Conservation (phyloP, 805 yeast species). For the Vanderwaltozyma polyspora region DNA sequence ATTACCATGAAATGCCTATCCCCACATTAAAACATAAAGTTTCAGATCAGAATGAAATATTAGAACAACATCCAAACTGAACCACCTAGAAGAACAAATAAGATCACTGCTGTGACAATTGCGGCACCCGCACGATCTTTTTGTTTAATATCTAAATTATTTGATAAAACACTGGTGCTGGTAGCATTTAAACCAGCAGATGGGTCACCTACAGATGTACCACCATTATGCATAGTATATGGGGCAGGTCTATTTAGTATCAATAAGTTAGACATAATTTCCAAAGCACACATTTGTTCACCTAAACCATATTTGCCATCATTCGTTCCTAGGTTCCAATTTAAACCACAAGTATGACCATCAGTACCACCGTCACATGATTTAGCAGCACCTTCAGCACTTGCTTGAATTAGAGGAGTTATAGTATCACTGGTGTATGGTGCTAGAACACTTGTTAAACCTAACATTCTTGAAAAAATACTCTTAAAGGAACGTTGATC, state of each 20-base stretch:
- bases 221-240: conserved; percentile 41
- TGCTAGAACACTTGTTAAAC: conserved; percentile 43
- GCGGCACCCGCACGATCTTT: conserved; percentile 88
- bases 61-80: conserved; percentile 69
- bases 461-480: conserved; percentile 54
- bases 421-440: conserved; percentile 39
- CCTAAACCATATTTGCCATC: conserved; percentile 65
- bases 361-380: conserved; percentile 68
- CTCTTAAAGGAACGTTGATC: conserved; percentile 72
- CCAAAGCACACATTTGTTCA: conserved; percentile 69
- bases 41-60: too few relatives aligned
- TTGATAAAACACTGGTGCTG: conserved; percentile 28
- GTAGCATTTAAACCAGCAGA: conserved; percentile 38
- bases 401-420: conserved; percentile 30
- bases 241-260: conserved; percentile 40
- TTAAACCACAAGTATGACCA: conserved; percentile 63
- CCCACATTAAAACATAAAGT: too few relatives aligned
- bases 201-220: conserved; percentile 44
- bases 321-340: conserved; percentile 50
- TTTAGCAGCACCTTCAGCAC: conserved; percentile 58
- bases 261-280: conserved; percentile 42
- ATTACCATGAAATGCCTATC: too few relatives aligned
- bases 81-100: conserved; percentile 50
- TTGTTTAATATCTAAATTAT: conserved; percentile 35
- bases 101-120: conserved; percentile 63